These are phyloP conservation scores for Ampelocalamus luodianensis DNA, from an alignment of 176 grass and related monocot species.

Conservation along the genomic window DNA sequence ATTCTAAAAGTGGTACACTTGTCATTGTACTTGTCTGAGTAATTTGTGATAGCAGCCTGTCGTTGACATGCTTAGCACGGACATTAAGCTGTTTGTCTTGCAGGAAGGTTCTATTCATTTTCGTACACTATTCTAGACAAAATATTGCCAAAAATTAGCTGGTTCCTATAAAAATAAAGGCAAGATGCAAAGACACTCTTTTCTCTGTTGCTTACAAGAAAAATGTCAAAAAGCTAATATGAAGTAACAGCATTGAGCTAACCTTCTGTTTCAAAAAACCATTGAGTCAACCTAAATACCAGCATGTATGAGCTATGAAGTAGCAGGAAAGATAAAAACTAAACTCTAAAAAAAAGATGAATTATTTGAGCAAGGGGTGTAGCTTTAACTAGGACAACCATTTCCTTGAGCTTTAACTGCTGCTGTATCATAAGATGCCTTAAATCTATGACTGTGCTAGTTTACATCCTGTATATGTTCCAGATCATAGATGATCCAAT, in stretches of 20 bases:
- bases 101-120: conserved; percentile 23
- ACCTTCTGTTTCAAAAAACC: too few relatives aligned
- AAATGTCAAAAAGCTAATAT: conserved; percentile 20
- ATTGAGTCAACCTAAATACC: conserved; percentile 23
- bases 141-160: conserved; percentile 16
- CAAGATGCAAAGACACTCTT: neutral
- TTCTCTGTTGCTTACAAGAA: conserved; percentile 13
- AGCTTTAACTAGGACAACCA: conserved; percentile 15
- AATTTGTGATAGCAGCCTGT: conserved; percentile 45
- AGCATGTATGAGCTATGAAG: neutral
- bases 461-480: conserved; percentile 21
- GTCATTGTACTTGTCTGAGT: conserved; percentile 42
- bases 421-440: conserved; percentile 29
- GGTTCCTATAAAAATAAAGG: conserved; percentile 13
- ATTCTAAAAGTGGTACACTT: conserved; percentile 20
- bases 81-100: neutral
- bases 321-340: neutral
- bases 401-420: conserved; percentile 31
- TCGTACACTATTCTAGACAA: conserved; percentile 23
- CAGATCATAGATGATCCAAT: conserved; percentile 30
- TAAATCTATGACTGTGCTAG: conserved; percentile 1
- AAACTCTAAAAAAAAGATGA: conserved; percentile 12
- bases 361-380: neutral
- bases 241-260: neutral
- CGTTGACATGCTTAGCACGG: conserved; percentile 22